Conservation (phyloP, 129 eudicot genomes). For the Scalesia atractyloides region DNA sequence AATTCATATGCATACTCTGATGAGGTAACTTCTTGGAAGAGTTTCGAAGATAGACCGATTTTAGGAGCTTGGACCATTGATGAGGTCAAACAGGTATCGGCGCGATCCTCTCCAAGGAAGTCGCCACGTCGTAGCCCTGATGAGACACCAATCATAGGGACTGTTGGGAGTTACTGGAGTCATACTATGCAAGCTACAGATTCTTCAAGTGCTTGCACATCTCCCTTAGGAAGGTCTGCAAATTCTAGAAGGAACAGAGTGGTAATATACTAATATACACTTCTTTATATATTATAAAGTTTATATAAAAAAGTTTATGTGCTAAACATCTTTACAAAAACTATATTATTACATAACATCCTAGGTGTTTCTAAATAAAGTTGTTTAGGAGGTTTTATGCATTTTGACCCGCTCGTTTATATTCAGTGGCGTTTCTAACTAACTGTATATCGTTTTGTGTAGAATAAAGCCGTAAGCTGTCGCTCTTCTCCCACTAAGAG, state of each 20-base stretch:
- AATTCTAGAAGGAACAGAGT: constrained; percentile 34
- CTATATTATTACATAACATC: neutral
- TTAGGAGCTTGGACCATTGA: constrained; percentile 58
- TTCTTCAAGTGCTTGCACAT: constrained; percentile 39
- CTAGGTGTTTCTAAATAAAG: neutral
- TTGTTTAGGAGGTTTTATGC: neutral
- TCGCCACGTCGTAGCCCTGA: constrained; percentile 51
- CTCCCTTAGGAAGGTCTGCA: constrained; percentile 23
- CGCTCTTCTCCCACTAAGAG: constrained; percentile 51
- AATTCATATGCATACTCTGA: constrained; percentile 45
- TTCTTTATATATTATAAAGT: neutral
- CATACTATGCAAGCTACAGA: constrained; percentile 43
- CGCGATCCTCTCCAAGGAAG: constrained; percentile 47
- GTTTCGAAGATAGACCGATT: constrained; percentile 58
- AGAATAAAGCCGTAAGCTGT: constrained; percentile 45
- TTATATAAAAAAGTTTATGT: neutral
- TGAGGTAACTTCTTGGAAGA: constrained; percentile 42
- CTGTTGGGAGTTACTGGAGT: constrained; percentile 82
- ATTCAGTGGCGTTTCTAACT: constrained; percentile 6
- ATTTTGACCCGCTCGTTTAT: neutral
- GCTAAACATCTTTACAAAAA: neutral
- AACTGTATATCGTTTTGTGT: constrained; percentile 25
- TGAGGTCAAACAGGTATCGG: constrained; percentile 48
- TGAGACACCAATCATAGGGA: constrained; percentile 59
- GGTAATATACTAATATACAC: constrained; percentile 36